phyloP scores from a whole-genome alignment of 306 rosid species.

The Mimosa pudica region DNA sequence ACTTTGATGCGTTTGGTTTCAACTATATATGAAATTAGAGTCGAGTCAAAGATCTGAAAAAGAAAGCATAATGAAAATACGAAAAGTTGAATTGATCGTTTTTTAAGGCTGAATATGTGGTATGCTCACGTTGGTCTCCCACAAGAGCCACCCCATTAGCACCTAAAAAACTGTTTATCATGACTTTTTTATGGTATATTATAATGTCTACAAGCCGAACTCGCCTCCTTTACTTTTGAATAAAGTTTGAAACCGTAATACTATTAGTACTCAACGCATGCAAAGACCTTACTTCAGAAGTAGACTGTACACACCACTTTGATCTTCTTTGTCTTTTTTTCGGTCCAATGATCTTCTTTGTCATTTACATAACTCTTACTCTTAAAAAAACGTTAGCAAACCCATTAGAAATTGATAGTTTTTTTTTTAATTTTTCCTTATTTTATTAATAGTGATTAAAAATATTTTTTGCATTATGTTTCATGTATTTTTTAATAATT shows the following conservation, averaged over 20 bases:
- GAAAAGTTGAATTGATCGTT: neutral
- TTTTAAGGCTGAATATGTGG: neutral
- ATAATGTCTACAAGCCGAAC: neutral
- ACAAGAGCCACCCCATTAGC: neutral
- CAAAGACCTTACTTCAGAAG: neutral
- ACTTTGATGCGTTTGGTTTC: neutral
- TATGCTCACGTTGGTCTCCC: neutral
- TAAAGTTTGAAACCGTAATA: neutral
- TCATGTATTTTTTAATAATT: no score
- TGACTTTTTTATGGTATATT: no score
- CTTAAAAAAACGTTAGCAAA: no score
- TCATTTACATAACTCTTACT: no score
- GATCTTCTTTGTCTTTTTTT: no score
- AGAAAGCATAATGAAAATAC: neutral
- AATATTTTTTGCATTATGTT: no score
- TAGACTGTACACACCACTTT: neutral
- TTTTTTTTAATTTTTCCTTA: no score
- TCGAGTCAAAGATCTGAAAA: neutral
- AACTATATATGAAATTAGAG: neutral
- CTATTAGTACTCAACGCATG: neutral
- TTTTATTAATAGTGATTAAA: no score
- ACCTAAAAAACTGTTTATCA: neutral
- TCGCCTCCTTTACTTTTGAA: neutral
- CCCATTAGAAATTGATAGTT: no score
- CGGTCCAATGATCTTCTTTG: no score